Evolutionary conservation across 495 filamentous ascomycete genomes (phyloP).

Genomic region (Talaromyces borbonicus): DNA sequence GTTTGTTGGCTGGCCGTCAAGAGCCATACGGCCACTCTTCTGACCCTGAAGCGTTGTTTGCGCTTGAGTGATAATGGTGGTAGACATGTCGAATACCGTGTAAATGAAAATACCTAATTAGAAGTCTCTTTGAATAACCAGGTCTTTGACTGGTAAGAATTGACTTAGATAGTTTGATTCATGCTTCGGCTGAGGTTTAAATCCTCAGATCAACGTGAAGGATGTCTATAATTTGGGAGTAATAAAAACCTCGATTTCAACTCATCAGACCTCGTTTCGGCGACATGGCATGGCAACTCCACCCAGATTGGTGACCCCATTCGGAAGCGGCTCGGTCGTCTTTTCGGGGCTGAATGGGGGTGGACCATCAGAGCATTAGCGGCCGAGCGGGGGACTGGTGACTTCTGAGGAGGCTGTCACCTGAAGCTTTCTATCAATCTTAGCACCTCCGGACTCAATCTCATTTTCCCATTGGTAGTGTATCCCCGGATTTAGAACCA

Average conservation of each 20-base stretch:
- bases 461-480: too few species aligned
- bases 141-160: too few species aligned
- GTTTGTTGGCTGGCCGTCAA: slow-evolving; percentile 5
- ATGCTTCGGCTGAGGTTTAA: slow-evolving; percentile 1
- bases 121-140: too few species aligned
- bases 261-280: background rate
- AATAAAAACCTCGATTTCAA: background rate
- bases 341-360: slow-evolving; percentile 1
- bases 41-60: slow-evolving; percentile 1
- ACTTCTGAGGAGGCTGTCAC: too few species aligned
- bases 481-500: background rate
- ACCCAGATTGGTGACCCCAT: background rate
- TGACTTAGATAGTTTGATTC: too few species aligned
- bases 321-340: slow-evolving; percentile 4
- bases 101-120: too few species aligned
- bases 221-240: too few species aligned
- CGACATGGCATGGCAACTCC: background rate
- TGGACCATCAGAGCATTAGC: slow-evolving; percentile 1
- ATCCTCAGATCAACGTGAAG: background rate
- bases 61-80: background rate
- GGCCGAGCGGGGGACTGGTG: background rate
- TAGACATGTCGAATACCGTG: background rate
- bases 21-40: background rate
- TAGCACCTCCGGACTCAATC: too few species aligned
- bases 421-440: too few species aligned